Evolutionary conservation across 106 monocot genomes (phyloP), one percentile per base, ranked within the genome.

Genomic region (Apostasia ramifera): DNA sequence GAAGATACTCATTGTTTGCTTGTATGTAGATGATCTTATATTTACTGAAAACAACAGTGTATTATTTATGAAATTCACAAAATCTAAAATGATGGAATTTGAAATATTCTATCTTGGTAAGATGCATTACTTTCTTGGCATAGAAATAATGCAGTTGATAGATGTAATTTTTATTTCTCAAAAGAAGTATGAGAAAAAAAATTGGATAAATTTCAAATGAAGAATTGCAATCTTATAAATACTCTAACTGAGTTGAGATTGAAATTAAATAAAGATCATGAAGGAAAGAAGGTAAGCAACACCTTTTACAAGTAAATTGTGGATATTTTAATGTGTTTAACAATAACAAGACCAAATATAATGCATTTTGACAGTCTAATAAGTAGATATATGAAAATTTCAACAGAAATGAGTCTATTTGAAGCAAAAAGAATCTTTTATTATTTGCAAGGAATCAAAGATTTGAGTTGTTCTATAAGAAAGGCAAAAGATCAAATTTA

Each of bases 291-390:
- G 50, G 58, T 71, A 9, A 57, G 72, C 44, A 60, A 4, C 57
- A 68, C 67, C 13, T 57, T 59, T 63, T 79, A 60, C 26, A 26
- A 26, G 26, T 26, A 26, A 26, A 26, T 80, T 47, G 57, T 74
- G 10, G 70, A 74, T 4, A 59, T 63, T 50, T 80, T 80, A 43
- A 63, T 74, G 62, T 80, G 74, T 59, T 48, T 74, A 14, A 70
- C 62, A 8, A 45, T 61, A 54, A 80, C 70, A 74, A 70, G 80
- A 46, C 80, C 80, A 61, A 47, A 80, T 39, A 70, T 80, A 61
- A 65, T 66, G 64, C 46, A 74, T 80, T 45, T 11, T 41, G 80
- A 74, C 15, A 57, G 63, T 53, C 12, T 80, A 1, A 57, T 75
- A 0, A 66, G 57, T 37, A 74, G 64, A 66, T 75, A 65, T 48